Evolutionary conservation across 164 flowering plant genomes (phyloP).

Genomic region (Aristolochia californica): DNA sequence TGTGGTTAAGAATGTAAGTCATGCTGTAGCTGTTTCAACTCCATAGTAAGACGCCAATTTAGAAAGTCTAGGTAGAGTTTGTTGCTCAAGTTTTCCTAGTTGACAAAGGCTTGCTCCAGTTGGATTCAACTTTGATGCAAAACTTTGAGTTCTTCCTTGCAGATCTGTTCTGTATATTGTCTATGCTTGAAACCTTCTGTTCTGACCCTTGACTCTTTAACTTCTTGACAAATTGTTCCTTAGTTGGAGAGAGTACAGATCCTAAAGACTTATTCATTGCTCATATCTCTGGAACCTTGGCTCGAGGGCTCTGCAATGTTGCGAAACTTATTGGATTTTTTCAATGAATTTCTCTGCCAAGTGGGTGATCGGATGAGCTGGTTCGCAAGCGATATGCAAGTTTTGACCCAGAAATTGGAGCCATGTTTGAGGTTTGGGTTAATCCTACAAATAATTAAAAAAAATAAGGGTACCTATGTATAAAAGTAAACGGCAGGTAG

Average conservation of each 20-base stretch:
- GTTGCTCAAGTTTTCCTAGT: not conserved
- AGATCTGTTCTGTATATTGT: not conserved
- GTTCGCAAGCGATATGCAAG: slow-evolving; percentile 78
- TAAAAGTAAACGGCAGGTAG: not conserved
- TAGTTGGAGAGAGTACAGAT: slow-evolving; percentile 96
- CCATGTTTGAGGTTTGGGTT: slow-evolving; percentile 61
- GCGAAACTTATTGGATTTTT: slow-evolving; percentile 48
- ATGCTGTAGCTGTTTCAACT: not conserved
- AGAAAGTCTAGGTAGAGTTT: slow-evolving; percentile 1
- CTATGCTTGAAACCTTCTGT: not conserved
- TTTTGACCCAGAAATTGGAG: slow-evolving; percentile 81
- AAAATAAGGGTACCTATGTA: not conserved
- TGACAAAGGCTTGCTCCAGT: slow-evolving; percentile 90
- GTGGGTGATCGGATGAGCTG: slow-evolving; percentile 29
- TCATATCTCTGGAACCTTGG: slow-evolving; percentile 83
- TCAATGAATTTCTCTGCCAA: not conserved
- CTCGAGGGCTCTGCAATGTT: slow-evolving; percentile 90
- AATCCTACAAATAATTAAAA: not conserved
- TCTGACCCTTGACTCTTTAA: not conserved
- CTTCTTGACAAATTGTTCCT: not conserved
- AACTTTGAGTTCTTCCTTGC: slow-evolving; percentile 45
- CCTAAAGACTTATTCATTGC: slow-evolving; percentile 94
- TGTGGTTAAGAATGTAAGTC: slow-evolving; percentile 70
- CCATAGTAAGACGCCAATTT: too few relatives aligned
- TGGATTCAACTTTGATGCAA: slow-evolving; percentile 97